Evolutionary conservation across 306 rosid species (phyloP), one percentile per base, ranked within the genome.

Genomic region (Dicorynia guianensis): DNA sequence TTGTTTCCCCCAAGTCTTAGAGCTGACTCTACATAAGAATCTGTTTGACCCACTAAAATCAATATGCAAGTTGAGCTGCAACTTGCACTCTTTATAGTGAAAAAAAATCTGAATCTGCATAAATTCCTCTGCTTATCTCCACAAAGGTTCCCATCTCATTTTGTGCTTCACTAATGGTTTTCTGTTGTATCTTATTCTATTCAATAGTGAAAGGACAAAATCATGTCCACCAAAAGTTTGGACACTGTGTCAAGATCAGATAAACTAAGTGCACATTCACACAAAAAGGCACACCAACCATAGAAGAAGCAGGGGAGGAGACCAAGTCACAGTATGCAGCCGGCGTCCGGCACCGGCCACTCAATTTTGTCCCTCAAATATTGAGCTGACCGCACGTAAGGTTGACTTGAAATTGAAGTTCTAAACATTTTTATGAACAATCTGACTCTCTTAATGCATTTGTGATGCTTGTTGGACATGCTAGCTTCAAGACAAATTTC

Each of bases 401-500:
- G 49, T 70, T 74, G 78, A 83, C 79, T 84, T 49, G 63, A 68
- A 59, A 34, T 59, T 71, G 9, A 77, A 52, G 44, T 60, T 77
- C 17, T 59, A 34, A 40, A 43, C 57, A 68, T 62, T 77, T 81
- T 64, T 47, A 48, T 36, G 47, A 53, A 76, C 60, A 68, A 68
- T 56, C 58, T 79, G 14, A 53, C 33, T 30, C 6, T 67, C 46
- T 58, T 52, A 52, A 57, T 76, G 72, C 42, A 46, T 62, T 13
- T 34, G 53, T 70, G 50, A 69, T 42, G 64, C 42, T 47, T 48
- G 55, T 56, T 76, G 75, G 63, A 83, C 77, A 61, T 67, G 69
- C 44, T 19, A 53, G 74, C 73, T 76, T 71, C 12, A 66, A 65
- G 80, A 80, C 87, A 84, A 80, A 84, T 70, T 69, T 44, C 48